phyloP scores from a whole-genome alignment of 805 yeast species.

The Candida hungchunana region DNA sequence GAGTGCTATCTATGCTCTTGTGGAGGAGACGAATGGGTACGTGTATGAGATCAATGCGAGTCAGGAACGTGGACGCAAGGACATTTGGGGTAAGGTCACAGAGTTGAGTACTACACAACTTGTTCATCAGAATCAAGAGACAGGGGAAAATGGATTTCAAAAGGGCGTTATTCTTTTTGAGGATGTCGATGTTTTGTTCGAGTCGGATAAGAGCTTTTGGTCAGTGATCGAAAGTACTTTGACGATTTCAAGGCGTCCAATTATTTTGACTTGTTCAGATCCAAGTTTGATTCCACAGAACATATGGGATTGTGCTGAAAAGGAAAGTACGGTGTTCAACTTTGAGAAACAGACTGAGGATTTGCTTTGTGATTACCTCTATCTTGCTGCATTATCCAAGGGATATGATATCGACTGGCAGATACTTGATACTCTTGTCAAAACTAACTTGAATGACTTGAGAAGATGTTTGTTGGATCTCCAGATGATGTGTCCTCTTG shows the following conservation, averaged over 20 bases:
- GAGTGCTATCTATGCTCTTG: conserved; percentile 62
- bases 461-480: conserved; percentile 42
- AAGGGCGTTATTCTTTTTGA: conserved; percentile 75
- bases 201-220: conserved; percentile 81
- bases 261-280: conserved; percentile 61
- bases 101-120: conserved; percentile 84
- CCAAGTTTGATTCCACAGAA: conserved; percentile 42
- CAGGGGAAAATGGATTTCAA: conserved; percentile 31
- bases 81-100: conserved; percentile 56
- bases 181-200: conserved; percentile 78
- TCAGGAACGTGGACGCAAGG: conserved; percentile 68
- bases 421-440: conserved; percentile 29
- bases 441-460: conserved; percentile 35
- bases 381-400: conserved; percentile 34
- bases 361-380: conserved; percentile 35
- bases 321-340: conserved; percentile 37
- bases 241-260: conserved; percentile 60
- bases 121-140: conserved; percentile 45
- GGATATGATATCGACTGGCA: conserved; percentile 32
- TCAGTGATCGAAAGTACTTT: conserved; percentile 57
- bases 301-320: conserved; percentile 41
- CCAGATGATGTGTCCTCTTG: conserved; percentile 36
- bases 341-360: conserved; percentile 21
- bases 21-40: conserved; percentile 58
- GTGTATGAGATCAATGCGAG: conserved; percentile 80